Base-by-base conservation (phyloP, 192 early-diverging fungal genomes). In the Coemansia sp. region DNA sequence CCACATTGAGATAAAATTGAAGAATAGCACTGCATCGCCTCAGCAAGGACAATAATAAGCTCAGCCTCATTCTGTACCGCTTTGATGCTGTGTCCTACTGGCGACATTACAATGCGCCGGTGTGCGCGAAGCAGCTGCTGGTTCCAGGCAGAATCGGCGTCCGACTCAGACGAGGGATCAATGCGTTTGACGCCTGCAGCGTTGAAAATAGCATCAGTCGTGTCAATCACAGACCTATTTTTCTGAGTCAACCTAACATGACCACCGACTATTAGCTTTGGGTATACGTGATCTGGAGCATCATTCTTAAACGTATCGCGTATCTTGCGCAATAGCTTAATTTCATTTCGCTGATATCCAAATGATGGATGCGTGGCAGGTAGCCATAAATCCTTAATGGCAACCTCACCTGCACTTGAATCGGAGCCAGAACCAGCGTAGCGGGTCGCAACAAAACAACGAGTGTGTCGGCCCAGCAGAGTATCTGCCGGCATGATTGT, bases 1-100 rank as follows among this genome's bases (percentile, higher is more conserved):
- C 39, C 38, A 35, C 62, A 64, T n/a, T 69, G 20, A 8, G 19
- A 6, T 29, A 50, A 23, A 14, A 78, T 62, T 6, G 54, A 39
- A 38, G 41, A 16, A 45, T 78, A 69, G 23, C 52, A 68, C 13
- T 23, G 32, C 66, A 73, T 73, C 2, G 59, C 70, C 27, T 78
- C 66, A 0, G 48, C 63, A 48, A 73, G 13, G 10, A 69, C 67
- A 35, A 68, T 38, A 3, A 78, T 29, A 4, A 78, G 45, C 47
- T 71, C 69, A 0, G 3, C 54, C 12, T 52, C 55, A 12, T 41
- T 54, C 26, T 64, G 14, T 3, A 57, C 65, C 14, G 29, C 9
- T 1, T 41, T 24, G 0, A 74, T 38, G 18, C 29, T 9, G 14
- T 53, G 4, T 3, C 72, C 72, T 3, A 59, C 24, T 2, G 66